Base-by-base conservation (phyloP, 2,329 filamentous ascomycete genomes). In the Sarocladium oryzae region DNA sequence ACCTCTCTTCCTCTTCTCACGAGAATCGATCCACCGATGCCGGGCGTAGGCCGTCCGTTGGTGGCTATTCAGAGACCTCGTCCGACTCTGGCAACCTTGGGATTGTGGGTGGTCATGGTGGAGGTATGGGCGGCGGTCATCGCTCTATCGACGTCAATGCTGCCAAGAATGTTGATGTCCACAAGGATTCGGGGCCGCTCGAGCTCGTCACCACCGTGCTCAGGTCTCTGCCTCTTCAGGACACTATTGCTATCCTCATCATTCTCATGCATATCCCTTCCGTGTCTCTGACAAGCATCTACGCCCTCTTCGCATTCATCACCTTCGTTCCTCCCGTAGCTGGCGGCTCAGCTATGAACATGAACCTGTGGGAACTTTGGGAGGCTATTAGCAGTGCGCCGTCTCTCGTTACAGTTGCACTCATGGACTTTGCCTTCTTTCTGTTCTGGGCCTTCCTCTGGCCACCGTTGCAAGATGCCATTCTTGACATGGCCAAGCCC, bases 221-320 rank as follows among this genome's bases (percentile, higher is more conserved):
- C 66, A 84, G 84, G 62, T 89, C 90, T 50, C 92, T 91, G 62
- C 92, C 92, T 51, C 83, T 96, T 64, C 88, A 89, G 72, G 92
- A 97, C 72, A 96, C 92, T 55, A 89, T 96, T 70, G 90, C 92
- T 65, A 96, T 97, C 63, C 83, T 97, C 67, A 96, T 96, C 70
- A 88, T 96, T 61, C 81, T 97, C 58, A 87, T 96, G 69, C 91
- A 95, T 66, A 82, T 96, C 9, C 91, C 92, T 26, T 89, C 91
- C 20, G 85, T 92, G 61, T 84, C 92, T 53, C 79, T 96, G 61
- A 92, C 90, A 56, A 77, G 89, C 66, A 89, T 96, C 62, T 95
- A 96, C 69, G 85, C 90, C 64, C 80, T 96, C 58, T 97, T 96
- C 70, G 90, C 92, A 58, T 85, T 90, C 57, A 79, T 96, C 64